phyloP scores from a whole-genome alignment of 345 rosid genomes.

The Reutealis trisperma region DNA sequence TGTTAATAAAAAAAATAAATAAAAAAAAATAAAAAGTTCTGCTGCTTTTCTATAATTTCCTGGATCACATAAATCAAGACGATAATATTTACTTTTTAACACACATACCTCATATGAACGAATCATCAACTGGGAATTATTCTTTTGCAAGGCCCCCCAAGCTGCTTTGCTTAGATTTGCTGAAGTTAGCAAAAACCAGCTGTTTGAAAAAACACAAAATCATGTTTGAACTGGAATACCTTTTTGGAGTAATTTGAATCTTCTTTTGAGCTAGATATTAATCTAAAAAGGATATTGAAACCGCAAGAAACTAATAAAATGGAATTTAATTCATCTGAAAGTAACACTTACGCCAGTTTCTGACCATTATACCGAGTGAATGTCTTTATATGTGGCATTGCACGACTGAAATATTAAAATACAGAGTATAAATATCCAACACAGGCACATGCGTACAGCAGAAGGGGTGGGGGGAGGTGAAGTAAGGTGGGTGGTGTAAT shows the following conservation, averaged over 20 bases:
- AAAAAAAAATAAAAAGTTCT: background rate
- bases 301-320: background rate
- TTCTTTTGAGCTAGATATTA: background rate
- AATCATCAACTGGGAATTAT: slow-evolving; percentile 88
- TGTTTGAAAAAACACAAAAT: slow-evolving; percentile 25
- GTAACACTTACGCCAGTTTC: slow-evolving; percentile 69
- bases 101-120: slow-evolving; percentile 85
- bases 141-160: slow-evolving; percentile 96
- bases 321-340: background rate
- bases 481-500: too few species aligned
- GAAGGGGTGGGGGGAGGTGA: too few species aligned
- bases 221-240: slow-evolving; percentile 6
- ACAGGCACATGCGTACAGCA: background rate
- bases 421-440: slow-evolving; percentile 9
- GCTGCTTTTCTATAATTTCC: background rate
- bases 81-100: background rate
- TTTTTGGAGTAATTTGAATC: background rate
- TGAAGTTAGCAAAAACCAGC: slow-evolving; percentile 91
- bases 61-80: background rate
- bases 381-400: slow-evolving; percentile 98
- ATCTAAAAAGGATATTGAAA: background rate
- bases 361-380: slow-evolving; percentile 78
- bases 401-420: slow-evolving; percentile 51
- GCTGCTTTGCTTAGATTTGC: slow-evolving; percentile 98
- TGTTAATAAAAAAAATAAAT: background rate